These are phyloP conservation scores for Schizothecium vesticola DNA, from an alignment of 495 filamentous ascomycete genomes.

Conservation along the genomic window DNA sequence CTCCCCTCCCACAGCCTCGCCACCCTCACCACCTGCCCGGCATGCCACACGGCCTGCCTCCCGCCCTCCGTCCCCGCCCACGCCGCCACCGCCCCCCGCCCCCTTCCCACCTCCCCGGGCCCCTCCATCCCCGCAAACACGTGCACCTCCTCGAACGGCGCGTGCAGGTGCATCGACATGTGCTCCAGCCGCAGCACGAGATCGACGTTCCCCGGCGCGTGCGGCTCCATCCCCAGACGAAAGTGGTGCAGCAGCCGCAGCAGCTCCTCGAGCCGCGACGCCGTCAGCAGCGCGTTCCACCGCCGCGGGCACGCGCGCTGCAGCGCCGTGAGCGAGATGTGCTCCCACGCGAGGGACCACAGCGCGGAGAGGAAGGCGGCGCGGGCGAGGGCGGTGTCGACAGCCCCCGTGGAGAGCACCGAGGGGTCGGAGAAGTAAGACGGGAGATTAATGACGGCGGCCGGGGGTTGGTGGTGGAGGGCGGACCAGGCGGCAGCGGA, in stretches of 20 bases:
- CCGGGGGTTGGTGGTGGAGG: no score
- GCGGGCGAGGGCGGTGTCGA: not conserved
- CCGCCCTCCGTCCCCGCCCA: conserved; percentile 46
- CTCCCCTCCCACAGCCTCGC: conserved; percentile 24
- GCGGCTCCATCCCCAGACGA: conserved; percentile 3
- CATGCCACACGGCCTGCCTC: conserved; percentile 50
- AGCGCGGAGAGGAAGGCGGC: not conserved
- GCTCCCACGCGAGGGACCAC: conserved; percentile 5
- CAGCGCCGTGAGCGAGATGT: conserved; percentile 4
- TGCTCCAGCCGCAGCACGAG: conserved; percentile 29
- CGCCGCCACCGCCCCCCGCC: conserved; percentile 38
- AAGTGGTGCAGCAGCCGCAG: conserved; percentile 7
- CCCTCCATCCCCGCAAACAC: conserved; percentile 52
- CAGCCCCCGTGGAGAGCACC: not conserved
- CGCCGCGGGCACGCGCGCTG: not conserved
- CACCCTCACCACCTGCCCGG: conserved; percentile 50
- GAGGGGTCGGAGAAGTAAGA: not conserved
- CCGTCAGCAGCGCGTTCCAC: conserved; percentile 6
- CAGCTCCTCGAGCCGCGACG: conserved; percentile 9
- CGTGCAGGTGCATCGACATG: conserved; percentile 47
- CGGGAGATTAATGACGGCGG: not conserved
- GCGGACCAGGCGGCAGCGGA: not conserved
- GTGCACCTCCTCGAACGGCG: conserved; percentile 53
- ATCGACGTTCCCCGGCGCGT: not conserved
- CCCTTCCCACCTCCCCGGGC: conserved; percentile 44